Evolutionary conservation across 805 yeast species (phyloP), one percentile per base, ranked within the genome.

Genomic region (Ogataea haglerorum): DNA sequence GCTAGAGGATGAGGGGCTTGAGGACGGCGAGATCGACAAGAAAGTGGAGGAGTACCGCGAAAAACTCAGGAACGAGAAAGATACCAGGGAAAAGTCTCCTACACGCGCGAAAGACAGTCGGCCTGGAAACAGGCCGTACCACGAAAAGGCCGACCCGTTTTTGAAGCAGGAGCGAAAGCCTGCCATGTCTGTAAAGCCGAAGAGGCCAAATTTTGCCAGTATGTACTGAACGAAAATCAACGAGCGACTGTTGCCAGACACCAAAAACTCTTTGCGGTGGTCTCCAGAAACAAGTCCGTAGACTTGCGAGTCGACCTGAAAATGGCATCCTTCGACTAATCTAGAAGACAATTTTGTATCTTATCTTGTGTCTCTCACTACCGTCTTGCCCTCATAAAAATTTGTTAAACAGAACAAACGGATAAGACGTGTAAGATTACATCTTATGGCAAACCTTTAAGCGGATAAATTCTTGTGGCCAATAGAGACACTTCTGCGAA

Each of bases 1-100:
- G 27, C 52, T 80, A 14, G 85, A 78, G 46, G 82, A 77, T 19
- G 62, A 66, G 6, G 57, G 53, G 8, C 65, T 60, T 12, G 37
- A 64, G 19, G 64, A 58, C 1, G 61, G 56, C 0, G 65, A 58
- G 24, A 62, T 69, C 10, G 71, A 67, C 1, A 13, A 38, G 14
- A 46, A 47, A 35, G 65, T 70, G 15, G 43, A 51, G 7, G 53
- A 46, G 9, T 64, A 47, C 30, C 54, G 69, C 41, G 36, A 26
- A 17, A 10, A 19, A 12, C 30, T 31, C 9, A 28, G 14, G 22
- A 26, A 13, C 13, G 19, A 19, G 7, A 19, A 19, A 7, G 21
- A 24, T 13, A 10, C 40, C 21, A 28, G 35, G 17, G 34, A 40
- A 28, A 17, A 28, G 22, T 21, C 24, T 9, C 24, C 35, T 16